Base-by-base conservation (phyloP, 2,329 filamentous ascomycete species). In the Tympanopsis confertula region DNA sequence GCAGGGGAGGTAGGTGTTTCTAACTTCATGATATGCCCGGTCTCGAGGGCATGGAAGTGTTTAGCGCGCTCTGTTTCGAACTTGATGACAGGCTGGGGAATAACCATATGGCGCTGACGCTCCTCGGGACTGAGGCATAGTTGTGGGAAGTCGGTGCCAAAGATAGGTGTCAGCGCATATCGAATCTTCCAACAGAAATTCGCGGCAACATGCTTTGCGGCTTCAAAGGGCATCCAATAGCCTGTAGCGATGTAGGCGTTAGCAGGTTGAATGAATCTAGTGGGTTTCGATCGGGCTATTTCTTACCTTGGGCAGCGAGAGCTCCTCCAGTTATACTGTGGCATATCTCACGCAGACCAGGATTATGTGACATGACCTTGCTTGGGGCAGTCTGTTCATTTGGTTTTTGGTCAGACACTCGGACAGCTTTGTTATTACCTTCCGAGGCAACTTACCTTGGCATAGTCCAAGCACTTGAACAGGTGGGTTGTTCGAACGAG, bases 291-390 rank as follows among this genome's bases (percentile, higher is more conserved):
- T 7, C 7, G 22, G 14, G 17, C 26, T 30, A 10, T 19, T 18
- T 35, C 49, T 20, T 52, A 71, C 69, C 74, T 66, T 81, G 76
- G 40, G 74, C 75, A 5, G 66, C 66, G 19, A 80, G 58, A n/a
- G 74, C 66, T 20, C 76, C 76, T 24, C 76, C 76, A 5, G 76
- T 81, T 51, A 81, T 78, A 47, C 71, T 78, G 53, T 78, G 70
- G 40, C 66, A 71, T 35, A 81, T 69, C 2, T 76, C 69, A 38
- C 66, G 63, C 33, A 81, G 63, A 10, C 75, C 74, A 0, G 59
- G 57, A 45, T 78, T 80, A 13, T 51, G 46, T 35, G 55, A 54
- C 22, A 69, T 26, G 22, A n/a, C 22, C n/a, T 26, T 26, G 22
- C 22, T n/a, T 26, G n/a, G 7, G 7, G 22, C n/a, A 10, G 22